Evolutionary conservation across 106 monocot genomes (phyloP).

Genomic region (Iris macrosiphon): DNA sequence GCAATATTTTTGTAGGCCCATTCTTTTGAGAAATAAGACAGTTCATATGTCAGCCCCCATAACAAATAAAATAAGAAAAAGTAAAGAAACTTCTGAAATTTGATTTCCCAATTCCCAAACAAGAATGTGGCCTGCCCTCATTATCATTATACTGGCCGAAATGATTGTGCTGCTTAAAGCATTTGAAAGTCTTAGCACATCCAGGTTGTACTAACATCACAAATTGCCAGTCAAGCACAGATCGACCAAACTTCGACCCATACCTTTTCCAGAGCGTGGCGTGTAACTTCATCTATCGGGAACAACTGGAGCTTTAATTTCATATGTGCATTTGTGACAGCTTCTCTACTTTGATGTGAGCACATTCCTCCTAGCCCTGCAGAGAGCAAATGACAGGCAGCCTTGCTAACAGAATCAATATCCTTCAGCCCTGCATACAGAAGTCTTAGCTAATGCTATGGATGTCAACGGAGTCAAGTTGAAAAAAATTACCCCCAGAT

Average conservation of each 20-base stretch:
- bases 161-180: no score
- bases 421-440: background rate
- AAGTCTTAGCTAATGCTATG: background rate
- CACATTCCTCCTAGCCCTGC: constrained; percentile 14
- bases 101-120: no score
- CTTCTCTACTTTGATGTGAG: constrained; percentile 31
- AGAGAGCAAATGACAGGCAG: constrained; percentile 5
- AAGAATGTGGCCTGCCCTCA: no score
- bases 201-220: no score
- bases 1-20: no score
- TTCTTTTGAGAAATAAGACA: no score
- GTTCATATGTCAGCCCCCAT: no score
- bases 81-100: no score
- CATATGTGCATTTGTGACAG: constrained; percentile 22
- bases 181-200: no score
- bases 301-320: constrained; percentile 93
- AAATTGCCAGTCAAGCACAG: no score
- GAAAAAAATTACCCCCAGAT: constrained; percentile 14
- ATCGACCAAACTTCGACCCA: background rate
- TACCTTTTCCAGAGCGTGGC: constrained; percentile 82
- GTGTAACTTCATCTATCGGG: constrained; percentile 75
- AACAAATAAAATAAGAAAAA: no score
- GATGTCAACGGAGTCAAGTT: constrained; percentile 3
- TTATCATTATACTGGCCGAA: no score
- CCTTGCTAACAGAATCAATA: constrained; percentile 5